Conservation (phyloP, 148 eudicot species). For the Nepenthes mirabilis region DNA sequence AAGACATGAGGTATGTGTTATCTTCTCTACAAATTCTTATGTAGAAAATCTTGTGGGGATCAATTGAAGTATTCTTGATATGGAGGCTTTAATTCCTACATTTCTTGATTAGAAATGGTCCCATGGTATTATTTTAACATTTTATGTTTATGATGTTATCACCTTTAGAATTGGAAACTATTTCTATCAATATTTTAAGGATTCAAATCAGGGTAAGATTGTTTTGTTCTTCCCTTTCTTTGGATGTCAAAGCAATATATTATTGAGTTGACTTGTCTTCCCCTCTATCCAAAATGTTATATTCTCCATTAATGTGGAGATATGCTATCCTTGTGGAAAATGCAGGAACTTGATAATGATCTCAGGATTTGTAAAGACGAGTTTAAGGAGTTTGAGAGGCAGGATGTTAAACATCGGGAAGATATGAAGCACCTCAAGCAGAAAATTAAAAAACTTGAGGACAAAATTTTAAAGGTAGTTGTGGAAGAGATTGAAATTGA, state of each 20-base stretch:
- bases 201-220: too few relatives aligned
- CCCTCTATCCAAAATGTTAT: neutral
- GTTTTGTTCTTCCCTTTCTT: too few relatives aligned
- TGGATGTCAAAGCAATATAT: too few relatives aligned
- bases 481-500: neutral
- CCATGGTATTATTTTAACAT: neutral
- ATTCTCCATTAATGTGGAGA: neutral
- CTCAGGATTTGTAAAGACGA: constrained; percentile 61
- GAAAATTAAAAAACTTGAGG: constrained; percentile 79
- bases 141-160: neutral
- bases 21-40: neutral
- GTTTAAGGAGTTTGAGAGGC: constrained; percentile 93
- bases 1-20: constrained; percentile 58
- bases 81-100: neutral
- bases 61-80: neutral
- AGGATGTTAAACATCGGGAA: constrained; percentile 80
- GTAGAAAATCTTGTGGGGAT: neutral
- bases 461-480: constrained; percentile 69
- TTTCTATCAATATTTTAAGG: too few relatives aligned
- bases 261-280: neutral
- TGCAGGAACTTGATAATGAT: constrained; percentile 64
- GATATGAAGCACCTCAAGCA: constrained; percentile 79
- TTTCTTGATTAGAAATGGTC: neutral
- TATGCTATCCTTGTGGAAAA: constrained; percentile 5
- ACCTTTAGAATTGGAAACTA: too few relatives aligned